Evolutionary conservation across 768 basidiomycete species (phyloP).

Genomic region (Cystofilobasidium capitatum): DNA sequence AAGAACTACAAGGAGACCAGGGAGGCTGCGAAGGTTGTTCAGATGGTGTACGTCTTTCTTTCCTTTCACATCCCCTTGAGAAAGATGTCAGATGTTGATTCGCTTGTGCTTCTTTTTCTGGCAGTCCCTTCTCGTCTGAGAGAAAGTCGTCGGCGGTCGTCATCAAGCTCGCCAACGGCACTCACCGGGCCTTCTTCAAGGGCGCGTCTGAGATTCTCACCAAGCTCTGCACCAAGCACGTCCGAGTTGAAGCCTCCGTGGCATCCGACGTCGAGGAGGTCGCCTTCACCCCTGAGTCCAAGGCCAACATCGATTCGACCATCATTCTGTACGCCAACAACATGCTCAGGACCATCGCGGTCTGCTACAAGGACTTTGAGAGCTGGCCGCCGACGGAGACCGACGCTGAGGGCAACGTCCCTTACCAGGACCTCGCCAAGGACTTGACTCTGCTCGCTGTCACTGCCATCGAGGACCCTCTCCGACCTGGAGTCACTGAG

Average conservation of each 20-base stretch:
- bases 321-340: constrained; percentile 92
- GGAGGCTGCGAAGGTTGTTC: constrained; percentile 50
- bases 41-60: constrained; percentile 51
- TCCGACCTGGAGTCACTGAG: constrained; percentile 76
- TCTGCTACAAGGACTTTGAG: constrained; percentile 82
- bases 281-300: constrained; percentile 56
- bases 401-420: constrained; percentile 36
- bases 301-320: constrained; percentile 62
- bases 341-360: constrained; percentile 81
- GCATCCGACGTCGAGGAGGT: constrained; percentile 47
- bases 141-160: constrained; percentile 93
- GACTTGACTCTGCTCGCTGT: constrained; percentile 80
- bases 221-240: constrained; percentile 61
- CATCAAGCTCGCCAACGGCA: constrained; percentile 50
- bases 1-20: constrained; percentile 57
- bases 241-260: constrained; percentile 48
- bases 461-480: constrained; percentile 90
- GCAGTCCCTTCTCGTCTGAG: constrained; percentile 72
- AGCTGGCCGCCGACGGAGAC: constrained; percentile 66
- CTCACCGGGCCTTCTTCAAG: constrained; percentile 69
- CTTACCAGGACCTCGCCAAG: constrained; percentile 58
- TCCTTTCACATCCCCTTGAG: not conserved
- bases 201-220: constrained; percentile 90
- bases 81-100: not conserved
- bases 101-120: not conserved